phyloP scores from a whole-genome alignment of 805 yeast genomes.

The Starmerella bombi region DNA sequence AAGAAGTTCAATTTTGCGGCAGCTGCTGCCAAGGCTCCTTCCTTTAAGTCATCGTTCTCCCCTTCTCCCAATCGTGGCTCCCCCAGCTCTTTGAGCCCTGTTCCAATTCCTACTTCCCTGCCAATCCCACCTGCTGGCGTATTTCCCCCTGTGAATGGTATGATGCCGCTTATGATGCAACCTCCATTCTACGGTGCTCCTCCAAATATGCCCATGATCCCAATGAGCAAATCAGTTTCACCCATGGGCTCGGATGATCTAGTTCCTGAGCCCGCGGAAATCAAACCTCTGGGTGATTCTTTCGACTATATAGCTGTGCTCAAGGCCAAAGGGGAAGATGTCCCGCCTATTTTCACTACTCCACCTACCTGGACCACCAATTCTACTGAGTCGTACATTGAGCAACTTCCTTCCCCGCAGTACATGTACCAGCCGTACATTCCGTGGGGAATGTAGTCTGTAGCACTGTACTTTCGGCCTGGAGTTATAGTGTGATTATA shows the following conservation, averaged over 20 bases:
- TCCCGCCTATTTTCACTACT: constrained; percentile 14
- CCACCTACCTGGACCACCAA: constrained; percentile 18
- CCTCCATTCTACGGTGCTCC: constrained; percentile 1
- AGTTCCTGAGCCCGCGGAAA: constrained; percentile 1
- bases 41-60: constrained; percentile 34
- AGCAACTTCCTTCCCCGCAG: constrained; percentile 12
- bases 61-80: constrained; percentile 17
- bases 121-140: constrained; percentile 11
- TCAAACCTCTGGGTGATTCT: constrained; percentile 4
- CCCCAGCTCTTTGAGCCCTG: constrained; percentile 5
- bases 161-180: constrained; percentile 14
- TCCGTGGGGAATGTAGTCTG: background rate
- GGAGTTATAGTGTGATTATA: too few species aligned
- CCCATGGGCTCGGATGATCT: background rate
- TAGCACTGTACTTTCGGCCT: too few species aligned
- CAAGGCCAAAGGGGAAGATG: constrained; percentile 31
- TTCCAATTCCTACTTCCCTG: constrained; percentile 17
- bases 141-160: constrained; percentile 5
- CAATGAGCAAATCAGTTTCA: background rate
- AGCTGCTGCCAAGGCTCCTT: constrained; percentile 53
- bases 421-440: background rate
- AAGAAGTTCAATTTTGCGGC: constrained; percentile 41
- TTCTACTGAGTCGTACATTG: constrained; percentile 11
- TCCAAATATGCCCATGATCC: background rate
- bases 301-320: constrained; percentile 15